Percentiles rank a stretch among this genome's conserved stretches.
phyloP scores from a whole-genome alignment of 1,284 basidiomycete genomes.

The Ustilago loliicola region DNA sequence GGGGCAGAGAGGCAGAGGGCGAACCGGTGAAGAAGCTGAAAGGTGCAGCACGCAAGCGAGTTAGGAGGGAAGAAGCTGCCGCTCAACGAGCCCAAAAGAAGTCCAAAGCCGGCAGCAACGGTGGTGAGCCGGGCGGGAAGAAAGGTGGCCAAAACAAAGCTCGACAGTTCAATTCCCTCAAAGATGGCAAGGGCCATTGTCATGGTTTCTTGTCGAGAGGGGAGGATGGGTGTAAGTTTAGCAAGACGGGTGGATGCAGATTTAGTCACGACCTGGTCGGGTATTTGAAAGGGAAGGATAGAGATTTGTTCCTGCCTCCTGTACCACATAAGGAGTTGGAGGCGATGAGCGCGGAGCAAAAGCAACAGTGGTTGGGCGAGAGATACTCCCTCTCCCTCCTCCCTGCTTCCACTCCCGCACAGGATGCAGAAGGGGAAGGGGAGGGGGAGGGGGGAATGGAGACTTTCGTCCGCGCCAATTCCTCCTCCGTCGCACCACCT shows the following conservation, averaged over 20 bases:
- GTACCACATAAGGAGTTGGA: slow-evolving; percentile 19
- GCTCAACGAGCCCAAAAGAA: slow-evolving; percentile 40
- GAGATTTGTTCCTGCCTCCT: slow-evolving; percentile 76
- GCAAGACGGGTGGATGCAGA: slow-evolving; percentile 74
- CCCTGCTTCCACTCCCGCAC: neutral
- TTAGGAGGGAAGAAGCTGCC: slow-evolving; percentile 45
- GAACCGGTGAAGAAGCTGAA: slow-evolving; percentile 48
- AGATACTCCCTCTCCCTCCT: slow-evolving; percentile 40
- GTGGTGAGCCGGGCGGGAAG: slow-evolving; percentile 1
- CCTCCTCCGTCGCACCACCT: slow-evolving; percentile 68
- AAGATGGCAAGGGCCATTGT: slow-evolving; percentile 35
- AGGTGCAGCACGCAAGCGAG: slow-evolving; percentile 48
- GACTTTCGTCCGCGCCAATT: slow-evolving; percentile 24
- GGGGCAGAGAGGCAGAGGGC: neutral
- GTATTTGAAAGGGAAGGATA: slow-evolving; percentile 83
- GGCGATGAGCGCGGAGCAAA: slow-evolving; percentile 12
- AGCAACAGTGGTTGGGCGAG: slow-evolving; percentile 41
- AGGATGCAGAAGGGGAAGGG: neutral
- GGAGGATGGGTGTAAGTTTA: slow-evolving; percentile 44
- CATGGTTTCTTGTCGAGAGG: slow-evolving; percentile 37
- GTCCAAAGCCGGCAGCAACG: slow-evolving; percentile 18
- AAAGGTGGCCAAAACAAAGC: slow-evolving; percentile 60
- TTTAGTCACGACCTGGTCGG: slow-evolving; percentile 82
- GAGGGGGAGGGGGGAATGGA: slow-evolving; percentile 11
- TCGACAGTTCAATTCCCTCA: slow-evolving; percentile 33